Conservation (phyloP, 83 land plant genomes). For the Larix sibirica region DNA sequence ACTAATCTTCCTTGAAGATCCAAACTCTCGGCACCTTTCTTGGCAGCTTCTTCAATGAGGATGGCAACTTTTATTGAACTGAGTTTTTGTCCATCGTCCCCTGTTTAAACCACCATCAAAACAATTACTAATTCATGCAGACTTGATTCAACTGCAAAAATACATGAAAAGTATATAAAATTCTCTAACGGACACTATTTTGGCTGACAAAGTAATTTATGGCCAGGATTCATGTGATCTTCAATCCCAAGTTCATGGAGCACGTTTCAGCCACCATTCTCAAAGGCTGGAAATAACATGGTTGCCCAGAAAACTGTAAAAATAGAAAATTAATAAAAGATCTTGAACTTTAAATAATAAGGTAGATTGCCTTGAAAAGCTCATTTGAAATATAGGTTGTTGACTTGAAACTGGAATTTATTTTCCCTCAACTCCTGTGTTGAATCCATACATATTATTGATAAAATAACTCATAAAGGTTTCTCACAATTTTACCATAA, state of each 20-base stretch:
- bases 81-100: conserved; percentile 44
- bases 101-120: conserved; percentile 20
- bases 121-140: background rate
- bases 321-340: background rate
- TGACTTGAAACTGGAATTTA: background rate
- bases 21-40: conserved; percentile 48
- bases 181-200: background rate
- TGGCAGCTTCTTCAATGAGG: conserved; percentile 48
- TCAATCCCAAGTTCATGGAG: conserved; percentile 14
- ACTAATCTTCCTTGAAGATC: conserved; percentile 48
- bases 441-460: background rate
- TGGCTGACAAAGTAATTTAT: background rate
- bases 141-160: background rate
- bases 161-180: background rate
- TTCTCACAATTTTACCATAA: background rate
- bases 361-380: no score
- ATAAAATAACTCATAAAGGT: background rate
- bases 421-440: background rate
- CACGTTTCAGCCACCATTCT: conserved; percentile 18
- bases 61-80: conserved; percentile 54
- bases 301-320: background rate
- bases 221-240: background rate
- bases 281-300: background rate
- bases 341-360: background rate
- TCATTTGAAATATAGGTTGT: background rate